Percentiles rank a stretch among this genome's conserved stretches.
Conservation (phyloP, 305 asterid genomes). For the Solanum hybrid region DNA sequence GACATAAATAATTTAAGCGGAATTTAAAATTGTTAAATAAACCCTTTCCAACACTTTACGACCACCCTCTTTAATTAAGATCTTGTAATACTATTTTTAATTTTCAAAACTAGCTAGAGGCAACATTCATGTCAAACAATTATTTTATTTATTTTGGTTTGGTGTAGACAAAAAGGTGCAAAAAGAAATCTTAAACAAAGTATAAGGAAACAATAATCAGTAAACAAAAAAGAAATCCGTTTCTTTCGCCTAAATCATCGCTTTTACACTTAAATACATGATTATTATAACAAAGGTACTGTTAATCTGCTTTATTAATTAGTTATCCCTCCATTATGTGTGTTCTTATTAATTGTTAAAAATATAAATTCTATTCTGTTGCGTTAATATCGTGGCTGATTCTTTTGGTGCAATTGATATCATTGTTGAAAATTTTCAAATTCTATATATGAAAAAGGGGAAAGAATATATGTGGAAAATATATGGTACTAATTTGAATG, state of each 20-base stretch:
- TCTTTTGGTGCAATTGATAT: neutral
- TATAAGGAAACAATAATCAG: constrained; percentile 15
- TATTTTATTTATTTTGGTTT: neutral
- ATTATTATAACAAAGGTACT: neutral
- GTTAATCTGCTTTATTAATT: neutral
- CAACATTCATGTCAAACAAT: constrained; percentile 21
- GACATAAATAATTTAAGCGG: neutral
- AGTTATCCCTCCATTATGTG: neutral
- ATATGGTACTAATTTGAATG: neutral
- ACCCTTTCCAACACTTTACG: neutral
- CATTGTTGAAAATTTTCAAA: neutral
- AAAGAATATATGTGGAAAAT: neutral
- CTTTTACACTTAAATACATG: constrained; percentile 3
- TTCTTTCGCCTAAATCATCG: constrained; percentile 41
- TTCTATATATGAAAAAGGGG: neutral
- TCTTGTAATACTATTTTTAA: constrained; percentile 13
- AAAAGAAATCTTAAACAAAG: constrained; percentile 14
- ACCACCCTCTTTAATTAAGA: constrained; percentile 8
- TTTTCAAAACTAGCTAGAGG: constrained; percentile 16
- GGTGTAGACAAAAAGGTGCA: neutral
- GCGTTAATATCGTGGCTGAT: neutral
- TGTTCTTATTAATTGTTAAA: neutral
- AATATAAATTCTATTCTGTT: neutral
- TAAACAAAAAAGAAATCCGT: constrained; percentile 21
- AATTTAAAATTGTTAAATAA: neutral